phyloP scores from a whole-genome alignment of 352 stramenopile genomes.

The Elongisporangium anandrum region DNA sequence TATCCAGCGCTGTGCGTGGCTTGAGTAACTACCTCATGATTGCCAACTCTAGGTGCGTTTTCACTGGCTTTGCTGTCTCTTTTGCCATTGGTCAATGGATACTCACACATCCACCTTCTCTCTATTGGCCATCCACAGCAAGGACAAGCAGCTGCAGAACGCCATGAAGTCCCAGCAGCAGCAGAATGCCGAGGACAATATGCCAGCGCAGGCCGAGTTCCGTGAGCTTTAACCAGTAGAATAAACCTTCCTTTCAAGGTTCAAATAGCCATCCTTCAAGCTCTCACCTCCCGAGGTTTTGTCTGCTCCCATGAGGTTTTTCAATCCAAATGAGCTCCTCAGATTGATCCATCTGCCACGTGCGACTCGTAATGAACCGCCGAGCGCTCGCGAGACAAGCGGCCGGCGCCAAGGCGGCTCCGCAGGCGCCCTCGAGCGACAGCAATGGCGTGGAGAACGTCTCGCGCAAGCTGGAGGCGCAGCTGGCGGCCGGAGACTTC shows the following conservation, averaged over 20 bases:
- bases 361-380: constrained; percentile 53
- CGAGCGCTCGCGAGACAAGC: constrained; percentile 63
- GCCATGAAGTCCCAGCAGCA: constrained; percentile 66
- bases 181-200: constrained; percentile 17
- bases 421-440: constrained; percentile 17
- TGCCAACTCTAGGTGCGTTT: constrained; percentile 73
- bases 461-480: constrained; percentile 64
- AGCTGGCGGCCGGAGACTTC: constrained; percentile 72
- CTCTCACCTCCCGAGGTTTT: background rate
- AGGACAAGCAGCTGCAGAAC: constrained; percentile 81
- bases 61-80: background rate
- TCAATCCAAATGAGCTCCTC: background rate
- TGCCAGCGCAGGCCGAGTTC: constrained; percentile 70
- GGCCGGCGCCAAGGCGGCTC: constrained; percentile 36
- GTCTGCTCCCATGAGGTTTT: constrained; percentile 1
- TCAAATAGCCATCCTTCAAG: background rate
- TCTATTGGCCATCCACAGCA: constrained; percentile 27
- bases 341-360: background rate
- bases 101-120: background rate
- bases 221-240: constrained; percentile 53
- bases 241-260: constrained; percentile 2
- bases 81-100: background rate
- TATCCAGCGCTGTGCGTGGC: constrained; percentile 72
- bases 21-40: constrained; percentile 87
- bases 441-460: constrained; percentile 70